A percentile compares a stretch with the other conserved stretches of the same genome.
These are phyloP conservation scores for Avena sativa DNA, from an alignment of 176 grass and related monocot species.

Conservation along the genomic window DNA sequence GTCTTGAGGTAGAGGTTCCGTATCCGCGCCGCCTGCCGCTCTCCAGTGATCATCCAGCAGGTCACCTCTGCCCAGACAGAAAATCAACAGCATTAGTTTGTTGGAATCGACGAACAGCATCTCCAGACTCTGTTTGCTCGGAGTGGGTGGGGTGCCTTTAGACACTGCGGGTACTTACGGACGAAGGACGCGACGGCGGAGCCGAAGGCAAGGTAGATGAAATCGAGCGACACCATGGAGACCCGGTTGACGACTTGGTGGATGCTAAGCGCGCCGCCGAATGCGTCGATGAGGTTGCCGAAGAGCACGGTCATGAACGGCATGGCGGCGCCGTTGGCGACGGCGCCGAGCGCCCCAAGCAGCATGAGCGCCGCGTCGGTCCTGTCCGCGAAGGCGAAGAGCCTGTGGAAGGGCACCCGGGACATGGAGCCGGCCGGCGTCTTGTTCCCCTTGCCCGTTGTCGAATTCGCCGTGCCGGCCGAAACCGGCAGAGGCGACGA, in stretches of 20 bases:
- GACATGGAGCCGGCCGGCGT: background rate
- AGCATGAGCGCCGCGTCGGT: conserved; percentile 72
- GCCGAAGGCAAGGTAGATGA: conserved; percentile 81
- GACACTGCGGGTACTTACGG: conserved; percentile 55
- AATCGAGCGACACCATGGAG: conserved; percentile 81
- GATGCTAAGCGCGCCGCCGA: conserved; percentile 69
- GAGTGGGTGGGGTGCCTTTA: background rate
- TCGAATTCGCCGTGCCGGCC: background rate
- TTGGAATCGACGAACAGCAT: background rate
- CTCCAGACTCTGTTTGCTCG: too few species aligned
- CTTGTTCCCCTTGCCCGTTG: conserved; percentile 18
- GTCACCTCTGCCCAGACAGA: conserved; percentile 69
- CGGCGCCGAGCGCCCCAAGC: conserved; percentile 70
- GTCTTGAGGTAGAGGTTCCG: conserved; percentile 94
- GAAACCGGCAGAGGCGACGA: background rate
- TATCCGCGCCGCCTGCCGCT: conserved; percentile 93
- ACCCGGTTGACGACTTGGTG: conserved; percentile 71
- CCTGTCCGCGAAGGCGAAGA: conserved; percentile 91
- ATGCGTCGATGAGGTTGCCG: conserved; percentile 78
- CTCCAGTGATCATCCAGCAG: conserved; percentile 98
- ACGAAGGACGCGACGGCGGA: conserved; percentile 88
- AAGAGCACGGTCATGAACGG: conserved; percentile 96
- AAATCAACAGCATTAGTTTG: background rate
- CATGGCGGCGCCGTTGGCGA: conserved; percentile 84
- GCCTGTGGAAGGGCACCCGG: conserved; percentile 78